Conservation (phyloP, 2,329 filamentous ascomycete species). For the Alternaria arbusti region DNA sequence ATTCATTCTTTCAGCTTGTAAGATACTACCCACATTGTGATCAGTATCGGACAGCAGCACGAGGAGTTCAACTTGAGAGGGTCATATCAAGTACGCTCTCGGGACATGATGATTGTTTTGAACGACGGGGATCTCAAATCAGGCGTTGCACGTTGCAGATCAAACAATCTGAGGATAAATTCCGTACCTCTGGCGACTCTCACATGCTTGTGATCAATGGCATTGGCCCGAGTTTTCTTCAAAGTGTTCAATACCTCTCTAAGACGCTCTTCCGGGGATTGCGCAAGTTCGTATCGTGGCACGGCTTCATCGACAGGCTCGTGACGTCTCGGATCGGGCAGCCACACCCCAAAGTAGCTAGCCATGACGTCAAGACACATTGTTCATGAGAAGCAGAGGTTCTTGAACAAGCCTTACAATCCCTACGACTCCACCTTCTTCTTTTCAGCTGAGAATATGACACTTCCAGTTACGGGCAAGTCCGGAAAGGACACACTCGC, state of each 20-base stretch:
- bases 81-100: background rate
- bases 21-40: background rate
- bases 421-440: background rate
- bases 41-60: background rate
- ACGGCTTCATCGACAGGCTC: background rate
- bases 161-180: too few species aligned
- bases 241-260: background rate
- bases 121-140: background rate
- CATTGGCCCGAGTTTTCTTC: background rate
- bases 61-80: background rate
- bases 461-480: constrained; percentile 4
- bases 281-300: background rate
- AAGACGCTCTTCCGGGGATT: background rate
- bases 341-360: background rate
- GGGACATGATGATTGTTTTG: background rate
- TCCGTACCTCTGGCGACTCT: background rate
- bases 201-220: background rate
- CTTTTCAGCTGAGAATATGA: background rate
- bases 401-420: background rate
- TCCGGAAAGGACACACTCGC: constrained; percentile 19
- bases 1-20: background rate
- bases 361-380: background rate
- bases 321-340: background rate
- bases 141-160: background rate
- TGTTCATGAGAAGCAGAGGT: background rate